phyloP scores from a whole-genome alignment of 257 asterid genomes.

The Echium plantagineum region DNA sequence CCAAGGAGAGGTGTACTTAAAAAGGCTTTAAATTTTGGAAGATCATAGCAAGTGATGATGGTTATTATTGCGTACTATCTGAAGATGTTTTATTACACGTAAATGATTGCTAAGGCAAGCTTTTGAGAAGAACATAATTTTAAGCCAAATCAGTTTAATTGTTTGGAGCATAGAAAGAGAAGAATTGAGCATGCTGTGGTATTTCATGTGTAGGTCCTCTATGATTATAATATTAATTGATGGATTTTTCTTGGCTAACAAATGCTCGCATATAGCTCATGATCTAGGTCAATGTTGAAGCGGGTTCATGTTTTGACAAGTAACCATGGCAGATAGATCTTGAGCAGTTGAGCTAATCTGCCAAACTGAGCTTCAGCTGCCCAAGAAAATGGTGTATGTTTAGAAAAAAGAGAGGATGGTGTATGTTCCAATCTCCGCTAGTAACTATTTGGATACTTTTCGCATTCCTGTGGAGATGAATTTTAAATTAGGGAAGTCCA shows the following conservation, averaged over 20 bases:
- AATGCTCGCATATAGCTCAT: background rate
- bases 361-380: no score
- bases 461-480: background rate
- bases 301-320: background rate
- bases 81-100: background rate
- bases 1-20: background rate
- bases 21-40: no score
- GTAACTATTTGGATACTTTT: background rate
- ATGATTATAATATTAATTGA: no score
- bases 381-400: no score
- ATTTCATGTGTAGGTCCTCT: background rate
- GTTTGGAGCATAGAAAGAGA: background rate
- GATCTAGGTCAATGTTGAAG: no score
- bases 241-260: background rate
- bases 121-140: no score
- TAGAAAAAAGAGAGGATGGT: no score
- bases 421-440: background rate
- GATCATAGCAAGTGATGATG: background rate
- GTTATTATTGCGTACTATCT: background rate
- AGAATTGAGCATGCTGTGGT: background rate
- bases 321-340: conserved; percentile 8
- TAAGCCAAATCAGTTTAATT: background rate
- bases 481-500: background rate
- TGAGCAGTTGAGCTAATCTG: no score
- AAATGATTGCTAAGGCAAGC: no score